Percentiles rank a stretch among this genome's conserved stretches.
Evolutionary conservation across 2,329 filamentous ascomycete species (phyloP).

Genomic region (Clonostachys rhizophaga): DNA sequence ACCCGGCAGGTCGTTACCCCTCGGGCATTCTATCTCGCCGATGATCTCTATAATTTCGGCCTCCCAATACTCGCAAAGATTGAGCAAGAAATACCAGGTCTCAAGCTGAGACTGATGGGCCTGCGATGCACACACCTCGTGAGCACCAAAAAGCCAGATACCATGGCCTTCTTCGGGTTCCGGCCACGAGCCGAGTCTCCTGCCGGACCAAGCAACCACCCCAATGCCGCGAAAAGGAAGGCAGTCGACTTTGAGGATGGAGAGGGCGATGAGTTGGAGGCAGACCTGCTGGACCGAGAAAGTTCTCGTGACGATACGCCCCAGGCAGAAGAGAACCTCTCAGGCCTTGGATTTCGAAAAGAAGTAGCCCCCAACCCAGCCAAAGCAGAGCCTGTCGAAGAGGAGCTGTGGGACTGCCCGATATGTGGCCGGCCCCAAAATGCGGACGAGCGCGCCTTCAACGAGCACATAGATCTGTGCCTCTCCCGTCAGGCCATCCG

Average conservation of each 20-base stretch:
- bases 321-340: constrained; percentile 8
- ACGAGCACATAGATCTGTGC: constrained; percentile 89
- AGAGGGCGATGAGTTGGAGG: constrained; percentile 23
- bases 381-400: constrained; percentile 11
- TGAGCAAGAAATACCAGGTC: constrained; percentile 73
- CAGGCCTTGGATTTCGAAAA: constrained; percentile 20
- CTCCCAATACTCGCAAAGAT: constrained; percentile 81
- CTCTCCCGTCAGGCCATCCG: constrained; percentile 82
- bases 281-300: constrained; percentile 6
- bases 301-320: background rate
- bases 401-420: constrained; percentile 77
- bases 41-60: constrained; percentile 79
- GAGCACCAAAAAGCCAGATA: constrained; percentile 75
- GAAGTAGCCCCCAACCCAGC: constrained; percentile 39
- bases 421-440: constrained; percentile 76
- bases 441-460: constrained; percentile 74
- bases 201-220: constrained; percentile 7
- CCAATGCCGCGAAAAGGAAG: constrained; percentile 24
- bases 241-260: constrained; percentile 13
- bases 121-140: constrained; percentile 83
- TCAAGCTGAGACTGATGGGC: constrained; percentile 83
- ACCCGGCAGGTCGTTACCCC: constrained; percentile 76
- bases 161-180: constrained; percentile 75
- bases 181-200: constrained; percentile 22
- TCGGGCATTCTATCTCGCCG: constrained; percentile 65